These are phyloP conservation scores for Zizania latifolia DNA, from an alignment of 176 grass and related monocot species.

Conservation along the genomic window DNA sequence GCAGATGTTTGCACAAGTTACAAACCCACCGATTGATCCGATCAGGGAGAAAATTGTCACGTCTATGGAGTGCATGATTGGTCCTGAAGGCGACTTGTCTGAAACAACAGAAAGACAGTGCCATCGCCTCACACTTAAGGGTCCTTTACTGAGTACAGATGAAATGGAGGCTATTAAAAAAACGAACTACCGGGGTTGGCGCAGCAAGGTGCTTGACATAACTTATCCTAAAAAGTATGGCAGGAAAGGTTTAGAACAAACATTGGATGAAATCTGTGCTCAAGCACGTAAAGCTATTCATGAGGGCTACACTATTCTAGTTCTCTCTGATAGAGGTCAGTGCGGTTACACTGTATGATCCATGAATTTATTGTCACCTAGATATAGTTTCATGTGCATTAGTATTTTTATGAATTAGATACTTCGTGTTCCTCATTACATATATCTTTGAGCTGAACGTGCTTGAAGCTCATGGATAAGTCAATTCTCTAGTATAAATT, in stretches of 20 bases:
- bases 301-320: slow-evolving; percentile 60
- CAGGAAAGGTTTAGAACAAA: slow-evolving; percentile 58
- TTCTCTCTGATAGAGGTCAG: slow-evolving; percentile 90
- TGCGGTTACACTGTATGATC: slow-evolving; percentile 5
- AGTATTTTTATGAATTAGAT: neutral
- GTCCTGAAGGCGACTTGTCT: slow-evolving; percentile 70
- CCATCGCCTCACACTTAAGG: slow-evolving; percentile 47
- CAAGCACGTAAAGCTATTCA: slow-evolving; percentile 61
- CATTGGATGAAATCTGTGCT: slow-evolving; percentile 59
- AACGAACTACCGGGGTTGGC: slow-evolving; percentile 68
- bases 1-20: slow-evolving; percentile 81
- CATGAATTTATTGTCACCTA: neutral
- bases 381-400: neutral
- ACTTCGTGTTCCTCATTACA: neutral
- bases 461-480: neutral
- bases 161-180: slow-evolving; percentile 91
- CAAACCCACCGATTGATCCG: slow-evolving; percentile 66
- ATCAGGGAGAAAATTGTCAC: slow-evolving; percentile 71
- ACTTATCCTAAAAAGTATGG: slow-evolving; percentile 71
- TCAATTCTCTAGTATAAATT: neutral
- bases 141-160: slow-evolving; percentile 67
- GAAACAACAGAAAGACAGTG: slow-evolving; percentile 79
- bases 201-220: slow-evolving; percentile 72
- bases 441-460: neutral
- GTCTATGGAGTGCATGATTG: slow-evolving; percentile 65